Evolutionary conservation across 495 filamentous ascomycete genomes (phyloP).

Genomic region (Trichoderma erinaceum): DNA sequence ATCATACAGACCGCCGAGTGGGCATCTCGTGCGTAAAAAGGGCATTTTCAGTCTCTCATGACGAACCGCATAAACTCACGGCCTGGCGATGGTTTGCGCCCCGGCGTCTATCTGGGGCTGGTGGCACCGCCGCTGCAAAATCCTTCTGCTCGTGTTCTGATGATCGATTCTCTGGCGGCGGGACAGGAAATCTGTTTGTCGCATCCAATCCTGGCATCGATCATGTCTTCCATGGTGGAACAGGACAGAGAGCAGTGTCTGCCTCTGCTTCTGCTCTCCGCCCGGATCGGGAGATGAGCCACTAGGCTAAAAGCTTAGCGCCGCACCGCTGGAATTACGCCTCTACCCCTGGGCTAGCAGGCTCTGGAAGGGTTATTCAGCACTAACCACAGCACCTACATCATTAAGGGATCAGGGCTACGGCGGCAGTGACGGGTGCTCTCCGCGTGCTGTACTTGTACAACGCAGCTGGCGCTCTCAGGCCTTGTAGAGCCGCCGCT

Average conservation of each 20-base stretch:
- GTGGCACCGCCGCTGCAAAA: not conserved
- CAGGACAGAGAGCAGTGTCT: not conserved
- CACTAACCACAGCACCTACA: no score
- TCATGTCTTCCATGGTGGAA: not conserved
- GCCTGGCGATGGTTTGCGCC: not conserved
- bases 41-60: no score
- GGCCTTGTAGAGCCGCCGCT: not conserved
- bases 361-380: not conserved
- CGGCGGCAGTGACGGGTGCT: not conserved
- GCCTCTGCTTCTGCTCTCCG: not conserved
- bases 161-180: not conserved
- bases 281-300: conserved; percentile 10
- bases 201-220: conserved; percentile 4
- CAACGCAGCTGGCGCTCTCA: not conserved
- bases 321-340: not conserved
- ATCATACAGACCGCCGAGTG: not conserved
- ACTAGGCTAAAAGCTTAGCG: conserved; percentile 7
- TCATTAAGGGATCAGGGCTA: no score
- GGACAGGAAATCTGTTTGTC: not conserved
- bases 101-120: not conserved
- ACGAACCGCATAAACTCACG: not conserved
- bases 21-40: not conserved
- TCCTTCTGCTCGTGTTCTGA: not conserved
- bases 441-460: not conserved
- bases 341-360: not conserved